phyloP scores from a whole-genome alignment of 176 grass and related monocot species.

The Puya raimondii region DNA sequence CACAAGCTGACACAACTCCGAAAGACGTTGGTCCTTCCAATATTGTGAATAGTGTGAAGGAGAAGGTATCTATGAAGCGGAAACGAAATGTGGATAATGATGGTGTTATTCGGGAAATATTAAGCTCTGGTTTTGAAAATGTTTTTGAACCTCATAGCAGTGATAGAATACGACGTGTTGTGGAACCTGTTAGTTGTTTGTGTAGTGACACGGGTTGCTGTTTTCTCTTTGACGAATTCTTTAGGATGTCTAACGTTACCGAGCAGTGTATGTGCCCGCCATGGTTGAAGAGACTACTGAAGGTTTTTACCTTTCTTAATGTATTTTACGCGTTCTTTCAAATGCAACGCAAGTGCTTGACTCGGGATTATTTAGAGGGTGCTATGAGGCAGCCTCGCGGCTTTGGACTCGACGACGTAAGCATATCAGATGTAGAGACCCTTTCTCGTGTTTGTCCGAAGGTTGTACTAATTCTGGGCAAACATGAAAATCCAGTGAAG shows the following conservation, averaged over 20 bases:
- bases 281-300: conserved; percentile 39
- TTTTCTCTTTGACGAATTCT: conserved; percentile 30
- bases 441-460: conserved; percentile 37
- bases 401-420: conserved; percentile 28
- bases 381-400: conserved; percentile 16
- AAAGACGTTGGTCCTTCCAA: conserved; percentile 17
- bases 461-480: conserved; percentile 14
- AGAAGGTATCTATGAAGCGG: conserved; percentile 15
- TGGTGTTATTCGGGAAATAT: conserved; percentile 17
- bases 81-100: conserved; percentile 31
- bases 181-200: conserved; percentile 34
- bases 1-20: conserved; percentile 22
- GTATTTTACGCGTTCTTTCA: conserved; percentile 36
- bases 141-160: conserved; percentile 18
- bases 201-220: conserved; percentile 16
- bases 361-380: conserved; percentile 33
- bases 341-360: conserved; percentile 28
- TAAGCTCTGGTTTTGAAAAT: conserved; percentile 21
- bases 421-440: conserved; percentile 28
- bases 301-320: conserved; percentile 38
- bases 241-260: conserved; percentile 3
- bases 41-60: background rate
- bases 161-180: conserved; percentile 25
- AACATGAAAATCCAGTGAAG: conserved; percentile 3
- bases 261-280: conserved; percentile 30